Conservation (phyloP, 176 grass and related monocot genomes). For the Rhynchospora tenuis region DNA sequence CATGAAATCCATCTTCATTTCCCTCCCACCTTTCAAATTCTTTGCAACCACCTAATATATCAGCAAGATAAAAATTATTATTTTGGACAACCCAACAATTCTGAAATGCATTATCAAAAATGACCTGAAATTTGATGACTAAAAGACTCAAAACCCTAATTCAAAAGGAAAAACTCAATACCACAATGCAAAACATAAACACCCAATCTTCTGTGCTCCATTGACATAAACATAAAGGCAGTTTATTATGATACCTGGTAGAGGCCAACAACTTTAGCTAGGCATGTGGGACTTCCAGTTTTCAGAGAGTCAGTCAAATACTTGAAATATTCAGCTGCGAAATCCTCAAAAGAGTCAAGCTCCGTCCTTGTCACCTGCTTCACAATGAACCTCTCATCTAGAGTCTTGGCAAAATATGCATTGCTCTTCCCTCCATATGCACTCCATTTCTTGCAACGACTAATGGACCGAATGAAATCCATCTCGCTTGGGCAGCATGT, state of each 20-base stretch:
- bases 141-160: background rate
- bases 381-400: constrained; percentile 92
- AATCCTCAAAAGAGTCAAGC: constrained; percentile 94
- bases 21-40: constrained; percentile 73
- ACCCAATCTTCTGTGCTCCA: background rate
- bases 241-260: constrained; percentile 63
- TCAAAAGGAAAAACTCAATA: background rate
- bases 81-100: background rate
- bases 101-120: background rate
- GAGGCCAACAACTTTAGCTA: constrained; percentile 93
- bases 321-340: constrained; percentile 72
- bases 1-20: constrained; percentile 90
- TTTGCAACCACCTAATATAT: constrained; percentile 58
- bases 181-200: background rate
- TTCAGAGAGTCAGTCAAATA: constrained; percentile 58
- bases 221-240: background rate
- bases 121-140: background rate
- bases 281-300: constrained; percentile 70
- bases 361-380: constrained; percentile 89
- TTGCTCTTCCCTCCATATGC: constrained; percentile 98
- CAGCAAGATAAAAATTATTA: background rate
- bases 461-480: constrained; percentile 81
- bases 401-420: constrained; percentile 95
- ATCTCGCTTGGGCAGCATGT: constrained; percentile 73
- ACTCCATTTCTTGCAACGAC: constrained; percentile 92